A percentile compares a stretch with the other conserved stretches of the same genome.
Evolutionary conservation across 768 basidiomycete species (phyloP).

Genomic region (Inosperma sp.): DNA sequence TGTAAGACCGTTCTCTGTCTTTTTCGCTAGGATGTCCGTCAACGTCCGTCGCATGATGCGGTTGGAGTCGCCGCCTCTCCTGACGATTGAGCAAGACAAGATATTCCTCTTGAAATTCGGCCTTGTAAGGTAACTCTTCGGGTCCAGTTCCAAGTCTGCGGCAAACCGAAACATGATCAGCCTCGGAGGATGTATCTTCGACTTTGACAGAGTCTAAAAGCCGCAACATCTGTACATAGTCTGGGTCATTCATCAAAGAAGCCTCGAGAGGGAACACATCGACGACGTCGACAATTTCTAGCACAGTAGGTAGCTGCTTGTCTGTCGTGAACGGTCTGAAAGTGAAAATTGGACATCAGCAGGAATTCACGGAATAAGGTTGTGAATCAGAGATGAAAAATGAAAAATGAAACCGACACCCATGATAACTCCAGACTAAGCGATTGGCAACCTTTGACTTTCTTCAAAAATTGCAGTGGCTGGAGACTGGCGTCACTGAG

Average conservation of each 20-base stretch:
- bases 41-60: constrained; percentile 8
- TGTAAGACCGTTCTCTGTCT: constrained; percentile 42
- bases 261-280: constrained; percentile 13
- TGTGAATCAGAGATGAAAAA: not conserved
- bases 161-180: not conserved
- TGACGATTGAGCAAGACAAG: constrained; percentile 40
- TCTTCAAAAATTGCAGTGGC: constrained; percentile 39
- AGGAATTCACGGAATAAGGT: too few species aligned
- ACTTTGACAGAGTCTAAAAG: not conserved
- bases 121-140: not conserved
- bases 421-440: constrained; percentile 61
- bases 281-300: constrained; percentile 29
- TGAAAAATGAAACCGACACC: constrained; percentile 43
- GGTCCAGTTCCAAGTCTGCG: not conserved
- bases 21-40: not conserved
- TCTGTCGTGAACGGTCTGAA: constrained; percentile 48
- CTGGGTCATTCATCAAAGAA: too few species aligned
- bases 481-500: not conserved
- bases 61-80: constrained; percentile 30
- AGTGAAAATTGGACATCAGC: constrained; percentile 4
- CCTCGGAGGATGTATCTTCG: not conserved
- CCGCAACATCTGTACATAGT: not conserved
- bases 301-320: constrained; percentile 30
- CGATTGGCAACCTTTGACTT: constrained; percentile 54
- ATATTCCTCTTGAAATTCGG: constrained; percentile 16